These are phyloP conservation scores for Angophora floribunda DNA, from an alignment of 345 rosid genomes.

Conservation along the genomic window DNA sequence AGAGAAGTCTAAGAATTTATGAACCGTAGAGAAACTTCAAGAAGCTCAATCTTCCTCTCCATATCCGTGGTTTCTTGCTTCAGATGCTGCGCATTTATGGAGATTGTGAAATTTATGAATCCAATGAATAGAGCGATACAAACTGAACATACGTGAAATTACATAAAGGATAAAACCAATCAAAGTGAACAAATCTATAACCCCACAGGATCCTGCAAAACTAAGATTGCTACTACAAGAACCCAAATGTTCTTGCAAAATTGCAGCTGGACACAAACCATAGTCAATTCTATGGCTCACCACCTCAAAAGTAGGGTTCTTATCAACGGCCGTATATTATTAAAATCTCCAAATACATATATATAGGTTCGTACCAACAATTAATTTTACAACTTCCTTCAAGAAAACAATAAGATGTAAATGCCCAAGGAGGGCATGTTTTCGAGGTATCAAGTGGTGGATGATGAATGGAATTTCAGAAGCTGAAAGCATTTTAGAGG, in stretches of 20 bases:
- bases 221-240: background rate
- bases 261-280: background rate
- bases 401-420: background rate
- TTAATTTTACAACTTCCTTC: background rate
- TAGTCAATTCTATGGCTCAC: background rate
- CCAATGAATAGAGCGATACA: background rate
- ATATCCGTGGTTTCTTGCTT: conserved; percentile 25
- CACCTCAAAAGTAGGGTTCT: background rate
- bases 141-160: background rate
- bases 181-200: background rate
- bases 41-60: conserved; percentile 40
- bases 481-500: background rate
- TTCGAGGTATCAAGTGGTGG: background rate
- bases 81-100: conserved; percentile 24
- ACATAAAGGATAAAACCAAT: background rate
- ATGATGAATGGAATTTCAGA: background rate
- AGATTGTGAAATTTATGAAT: background rate
- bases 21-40: conserved; percentile 40
- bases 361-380: background rate
- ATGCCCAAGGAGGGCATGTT: background rate
- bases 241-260: background rate
- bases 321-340: background rate
- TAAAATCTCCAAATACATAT: background rate
- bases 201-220: background rate
- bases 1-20: background rate